These are phyloP conservation scores for Epichloe sibirici DNA, from an alignment of 2,329 filamentous ascomycete genomes.

Conservation along the genomic window DNA sequence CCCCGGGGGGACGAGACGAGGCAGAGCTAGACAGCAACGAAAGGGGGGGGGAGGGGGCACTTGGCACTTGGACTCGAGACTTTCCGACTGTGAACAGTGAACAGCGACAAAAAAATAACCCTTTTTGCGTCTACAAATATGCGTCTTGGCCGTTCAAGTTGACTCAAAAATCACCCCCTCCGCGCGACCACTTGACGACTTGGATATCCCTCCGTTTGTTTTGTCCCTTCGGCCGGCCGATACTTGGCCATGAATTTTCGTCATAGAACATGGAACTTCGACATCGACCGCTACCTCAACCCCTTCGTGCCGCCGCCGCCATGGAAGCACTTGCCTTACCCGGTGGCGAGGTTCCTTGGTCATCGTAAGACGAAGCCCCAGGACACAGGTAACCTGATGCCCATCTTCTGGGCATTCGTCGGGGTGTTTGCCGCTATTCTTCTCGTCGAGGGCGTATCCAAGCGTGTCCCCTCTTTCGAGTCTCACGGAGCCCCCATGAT, in stretches of 20 bases:
- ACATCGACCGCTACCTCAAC: conserved; percentile 69
- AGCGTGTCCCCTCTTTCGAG: conserved; percentile 40
- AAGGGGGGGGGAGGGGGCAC: too few species aligned
- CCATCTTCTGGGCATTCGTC: conserved; percentile 50
- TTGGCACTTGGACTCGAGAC: neutral
- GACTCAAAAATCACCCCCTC: neutral
- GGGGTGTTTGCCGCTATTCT: conserved; percentile 51
- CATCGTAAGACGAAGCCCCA: conserved; percentile 32
- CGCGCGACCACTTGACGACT: too few species aligned
- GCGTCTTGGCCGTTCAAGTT: neutral
- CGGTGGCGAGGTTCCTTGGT: conserved; percentile 57
- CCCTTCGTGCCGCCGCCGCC: conserved; percentile 54
- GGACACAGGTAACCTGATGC: conserved; percentile 42
- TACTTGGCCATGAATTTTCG: conserved; percentile 8
- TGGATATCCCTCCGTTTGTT: too few species aligned
- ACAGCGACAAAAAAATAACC: neutral
- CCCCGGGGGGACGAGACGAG: neutral
- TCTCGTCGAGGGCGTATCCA: conserved; percentile 45
- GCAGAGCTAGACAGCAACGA: neutral
- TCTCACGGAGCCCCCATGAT: conserved; percentile 43
- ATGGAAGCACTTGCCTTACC: conserved; percentile 50
- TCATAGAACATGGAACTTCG: conserved; percentile 40
- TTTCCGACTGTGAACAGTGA: neutral
- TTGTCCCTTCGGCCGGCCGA: neutral
- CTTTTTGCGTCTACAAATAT: neutral